Base-by-base conservation (phyloP, 352 stramenopile species). In the Globisporangium nodosum region DNA sequence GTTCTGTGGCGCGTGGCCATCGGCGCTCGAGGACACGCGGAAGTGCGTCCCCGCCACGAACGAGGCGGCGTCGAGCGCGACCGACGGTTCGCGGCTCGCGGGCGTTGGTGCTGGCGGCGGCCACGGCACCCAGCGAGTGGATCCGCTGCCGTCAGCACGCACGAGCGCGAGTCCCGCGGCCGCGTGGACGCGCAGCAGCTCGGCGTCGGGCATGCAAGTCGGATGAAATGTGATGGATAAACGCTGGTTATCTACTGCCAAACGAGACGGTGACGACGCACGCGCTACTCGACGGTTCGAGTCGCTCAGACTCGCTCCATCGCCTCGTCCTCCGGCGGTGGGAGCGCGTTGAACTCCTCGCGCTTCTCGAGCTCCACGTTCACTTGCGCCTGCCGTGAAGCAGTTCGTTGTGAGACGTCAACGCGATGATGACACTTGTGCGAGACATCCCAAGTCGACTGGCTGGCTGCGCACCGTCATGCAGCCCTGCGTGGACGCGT, bases 301-400 rank as follows among this genome's bases (percentile, higher is more conserved):
- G 42, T 5, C 3, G 42, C 53, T 75, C 63, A 87, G 24, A 85
- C 76, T 21, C 83, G 83, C 33, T 90, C 80, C 71, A 92, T 92
- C 54, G 65, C 66, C 54, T 89, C 67, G 60, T 90, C 66, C 21
- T 58, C 56, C n/a, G 68, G 37, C n/a, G 68, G 37, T 11, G 60
- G 49, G 15, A 69, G 59, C 48, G 65, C 71, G 47, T 27, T 49
- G 35, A 78, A 78, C 37, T 78, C 68, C 57, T 96, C 85, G 52
- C 88, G 87, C 54, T 85, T 73, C n/a, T 94, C 81, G 39, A 98
- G 86, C 76, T 98, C 93, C 49, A 94, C 71, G 56, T 97, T 92
- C 35, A 94, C 76, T 76, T 97, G 88, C 1, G 92, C 92, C 60
- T 86, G 54, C 50, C 27, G 8, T 27, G 33, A 37, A 13, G 8